Percentiles rank a stretch among this genome's conserved stretches.
phyloP scores from a whole-genome alignment of 2,329 filamentous ascomycete genomes.

The Talaromyces sp. region DNA sequence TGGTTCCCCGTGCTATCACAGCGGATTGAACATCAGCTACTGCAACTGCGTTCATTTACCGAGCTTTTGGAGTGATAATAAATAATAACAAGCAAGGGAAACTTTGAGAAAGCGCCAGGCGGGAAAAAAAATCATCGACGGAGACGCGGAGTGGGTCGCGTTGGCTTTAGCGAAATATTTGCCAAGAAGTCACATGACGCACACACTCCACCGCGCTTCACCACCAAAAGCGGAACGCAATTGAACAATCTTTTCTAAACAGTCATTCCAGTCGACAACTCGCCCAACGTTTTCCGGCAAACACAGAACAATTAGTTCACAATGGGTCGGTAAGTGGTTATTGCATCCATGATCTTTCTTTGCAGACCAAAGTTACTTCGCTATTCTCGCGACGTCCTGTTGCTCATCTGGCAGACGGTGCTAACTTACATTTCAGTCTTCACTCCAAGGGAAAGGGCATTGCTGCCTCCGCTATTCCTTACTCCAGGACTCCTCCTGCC shows the following conservation, averaged over 20 bases:
- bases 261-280: slow-evolving; percentile 11
- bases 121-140: neutral
- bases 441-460: slow-evolving; percentile 99
- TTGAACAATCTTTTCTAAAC: slow-evolving; percentile 1
- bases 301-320: slow-evolving; percentile 13
- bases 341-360: neutral
- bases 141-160: neutral
- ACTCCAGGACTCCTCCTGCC: slow-evolving; percentile 84
- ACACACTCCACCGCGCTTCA: slow-evolving; percentile 5
- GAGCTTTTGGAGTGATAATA: neutral
- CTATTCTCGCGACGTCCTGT: neutral
- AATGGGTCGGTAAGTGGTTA: slow-evolving; percentile 14
- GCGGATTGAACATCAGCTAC: neutral
- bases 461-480: slow-evolving; percentile 89
- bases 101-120: neutral
- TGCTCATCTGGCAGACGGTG: slow-evolving; percentile 41
- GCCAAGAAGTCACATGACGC: slow-evolving; percentile 13
- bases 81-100: neutral
- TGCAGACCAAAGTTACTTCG: neutral
- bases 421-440: slow-evolving; percentile 53
- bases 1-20: neutral
- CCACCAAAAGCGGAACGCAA: neutral
- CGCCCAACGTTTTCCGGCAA: slow-evolving; percentile 10
- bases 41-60: neutral
- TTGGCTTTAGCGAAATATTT: slow-evolving; percentile 7